Evolutionary conservation across 441 rosid genomes (phyloP).

Genomic region (Pelargonium exstipulatum): DNA sequence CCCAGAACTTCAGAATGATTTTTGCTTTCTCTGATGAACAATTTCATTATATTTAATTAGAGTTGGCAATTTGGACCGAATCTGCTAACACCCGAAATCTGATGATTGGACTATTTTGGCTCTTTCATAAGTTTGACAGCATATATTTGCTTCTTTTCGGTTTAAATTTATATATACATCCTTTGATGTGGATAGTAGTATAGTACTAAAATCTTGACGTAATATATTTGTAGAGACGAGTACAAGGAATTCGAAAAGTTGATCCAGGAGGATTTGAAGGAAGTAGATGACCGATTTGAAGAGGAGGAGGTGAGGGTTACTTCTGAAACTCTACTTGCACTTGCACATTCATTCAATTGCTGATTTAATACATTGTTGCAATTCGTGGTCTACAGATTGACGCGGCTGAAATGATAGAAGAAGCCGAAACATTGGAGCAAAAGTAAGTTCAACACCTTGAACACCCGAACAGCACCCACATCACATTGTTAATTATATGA

Average conservation of each 20-base stretch:
- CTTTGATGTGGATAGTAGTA: not conserved
- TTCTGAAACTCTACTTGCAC: not conserved
- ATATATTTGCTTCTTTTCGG: not conserved
- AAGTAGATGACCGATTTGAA: slow-evolving; percentile 82
- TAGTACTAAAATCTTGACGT: slow-evolving; percentile 12
- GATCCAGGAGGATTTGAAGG: slow-evolving; percentile 82
- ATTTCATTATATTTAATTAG: not conserved
- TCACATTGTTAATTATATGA: not conserved
- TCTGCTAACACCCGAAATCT: too few species aligned
- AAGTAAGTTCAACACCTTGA: slow-evolving; percentile 39
- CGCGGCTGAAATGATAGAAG: slow-evolving; percentile 91
- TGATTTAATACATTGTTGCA: not conserved
- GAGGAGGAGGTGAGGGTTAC: slow-evolving; percentile 57
- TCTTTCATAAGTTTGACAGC: not conserved
- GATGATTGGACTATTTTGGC: not conserved
- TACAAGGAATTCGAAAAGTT: slow-evolving; percentile 90
- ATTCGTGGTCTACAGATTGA: slow-evolving; percentile 49
- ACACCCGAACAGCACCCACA: not conserved
- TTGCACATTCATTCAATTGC: not conserved
- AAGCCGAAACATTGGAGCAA: slow-evolving; percentile 79
- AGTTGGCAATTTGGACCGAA: too few species aligned
- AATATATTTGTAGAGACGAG: slow-evolving; percentile 55
- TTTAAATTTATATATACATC: not conserved
- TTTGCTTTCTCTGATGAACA: not conserved
- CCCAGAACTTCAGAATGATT: not conserved